Base-by-base conservation (phyloP, 2,329 filamentous ascomycete genomes). In the Madurella mycetomatis region DNA sequence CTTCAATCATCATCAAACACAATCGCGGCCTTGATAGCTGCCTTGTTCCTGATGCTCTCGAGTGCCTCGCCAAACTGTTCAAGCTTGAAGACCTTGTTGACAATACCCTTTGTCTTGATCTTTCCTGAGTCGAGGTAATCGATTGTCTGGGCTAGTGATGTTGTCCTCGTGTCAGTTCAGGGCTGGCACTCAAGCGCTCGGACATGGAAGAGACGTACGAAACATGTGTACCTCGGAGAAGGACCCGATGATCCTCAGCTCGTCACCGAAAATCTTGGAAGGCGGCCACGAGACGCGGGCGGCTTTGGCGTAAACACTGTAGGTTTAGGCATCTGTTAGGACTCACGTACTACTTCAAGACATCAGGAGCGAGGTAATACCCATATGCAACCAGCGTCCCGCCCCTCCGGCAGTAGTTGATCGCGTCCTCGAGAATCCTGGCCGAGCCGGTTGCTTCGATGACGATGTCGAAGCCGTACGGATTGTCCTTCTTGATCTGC, bases 181-280 rank as follows among this genome's bases (percentile, higher is more conserved):
- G 31, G 9, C 17, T 40, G 12, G 25, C 25, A 25, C 7, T 25
- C 25, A 25, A 3, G 25, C 25, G 25, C 7, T 7, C n/a, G 30
- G 4, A 25, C 12, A 18, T 16, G 9, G 9, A 16, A 19, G 31
- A 18, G n/a, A 70, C 72, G 65, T 70, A 76, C 73, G 84, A 76
- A 87, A 87, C 77, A 86, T 87, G 72, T 84, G 86, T 19, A 84
- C 86, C 70, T 88, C 85, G 46, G 83, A 87, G 73, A 89, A 90
- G 49, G 82, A 86, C 25, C 86, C 85, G 51, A 89, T 73, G 61
- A 90, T 87, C 61, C 84, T 88, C 62, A 90, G 86, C 69, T 89
- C 86, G 57, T 75, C 72, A 64, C 78, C 76, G 66, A 82, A 88
- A 64, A 90, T 89, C 74, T 86, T 86, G 67, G 79, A 77, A n/a